These are phyloP conservation scores for Colletotrichum lupini DNA, from an alignment of 2,329 filamentous ascomycete genomes.

Conservation along the genomic window DNA sequence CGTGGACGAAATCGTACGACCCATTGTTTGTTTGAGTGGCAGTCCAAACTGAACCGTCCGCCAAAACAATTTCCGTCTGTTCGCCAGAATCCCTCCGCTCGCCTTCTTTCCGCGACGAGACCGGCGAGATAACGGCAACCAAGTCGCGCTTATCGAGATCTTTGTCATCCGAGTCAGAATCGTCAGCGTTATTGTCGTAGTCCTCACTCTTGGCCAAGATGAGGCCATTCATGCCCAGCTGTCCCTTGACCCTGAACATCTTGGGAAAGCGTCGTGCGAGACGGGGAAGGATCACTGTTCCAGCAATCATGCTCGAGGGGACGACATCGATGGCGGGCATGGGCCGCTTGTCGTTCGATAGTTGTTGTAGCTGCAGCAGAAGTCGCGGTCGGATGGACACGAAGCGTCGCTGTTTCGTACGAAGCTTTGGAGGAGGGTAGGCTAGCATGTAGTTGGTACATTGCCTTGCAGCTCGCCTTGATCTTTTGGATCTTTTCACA, in stretches of 20 bases:
- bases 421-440: slow-evolving; percentile 70
- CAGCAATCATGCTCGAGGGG: slow-evolving; percentile 70
- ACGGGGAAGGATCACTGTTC: slow-evolving; percentile 66
- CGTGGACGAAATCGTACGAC: slow-evolving; percentile 74
- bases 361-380: slow-evolving; percentile 76
- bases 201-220: slow-evolving; percentile 78
- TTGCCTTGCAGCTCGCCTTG: slow-evolving; percentile 52
- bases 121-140: slow-evolving; percentile 71
- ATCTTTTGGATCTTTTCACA: slow-evolving; percentile 40
- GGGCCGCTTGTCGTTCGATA: slow-evolving; percentile 70
- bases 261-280: slow-evolving; percentile 71
- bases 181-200: slow-evolving; percentile 58
- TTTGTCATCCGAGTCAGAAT: slow-evolving; percentile 63
- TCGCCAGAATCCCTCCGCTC: slow-evolving; percentile 61
- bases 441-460: slow-evolving; percentile 75
- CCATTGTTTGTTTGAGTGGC: slow-evolving; percentile 63
- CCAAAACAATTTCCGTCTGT: slow-evolving; percentile 73
- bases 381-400: slow-evolving; percentile 75
- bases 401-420: slow-evolving; percentile 72
- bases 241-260: slow-evolving; percentile 71
- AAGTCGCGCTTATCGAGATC: slow-evolving; percentile 62
- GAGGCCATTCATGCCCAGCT: slow-evolving; percentile 75
- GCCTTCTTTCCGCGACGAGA: slow-evolving; percentile 61
- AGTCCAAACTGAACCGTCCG: slow-evolving; percentile 70
- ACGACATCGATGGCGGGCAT: slow-evolving; percentile 79